Percentiles rank a stretch among this genome's conserved stretches.
phyloP scores from a whole-genome alignment of 768 basidiomycete genomes.

The Trichaptum fuscoviolaceum region DNA sequence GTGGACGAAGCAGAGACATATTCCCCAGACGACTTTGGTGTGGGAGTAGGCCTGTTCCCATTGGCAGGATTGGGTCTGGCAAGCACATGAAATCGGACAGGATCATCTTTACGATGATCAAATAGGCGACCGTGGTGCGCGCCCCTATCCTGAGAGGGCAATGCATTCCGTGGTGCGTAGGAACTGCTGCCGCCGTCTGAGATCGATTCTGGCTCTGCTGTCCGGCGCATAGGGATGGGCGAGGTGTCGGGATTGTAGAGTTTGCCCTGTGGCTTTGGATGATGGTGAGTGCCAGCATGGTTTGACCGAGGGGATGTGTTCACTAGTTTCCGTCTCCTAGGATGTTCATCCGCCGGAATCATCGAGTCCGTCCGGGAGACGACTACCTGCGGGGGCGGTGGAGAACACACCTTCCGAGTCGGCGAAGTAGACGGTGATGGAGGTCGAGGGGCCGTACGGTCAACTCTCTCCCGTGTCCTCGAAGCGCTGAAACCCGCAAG shows the following conservation, averaged over 20 bases:
- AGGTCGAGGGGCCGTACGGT: background rate
- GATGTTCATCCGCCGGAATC: background rate
- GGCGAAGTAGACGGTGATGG: background rate
- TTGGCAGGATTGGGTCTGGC: slow-evolving; percentile 38
- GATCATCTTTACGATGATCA: slow-evolving; percentile 88
- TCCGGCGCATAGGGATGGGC: slow-evolving; percentile 54
- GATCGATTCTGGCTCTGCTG: slow-evolving; percentile 59
- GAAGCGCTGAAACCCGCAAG: background rate
- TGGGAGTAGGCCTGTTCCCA: slow-evolving; percentile 38
- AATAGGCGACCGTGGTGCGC: slow-evolving; percentile 56
- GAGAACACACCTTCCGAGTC: background rate
- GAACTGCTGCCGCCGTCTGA: slow-evolving; percentile 56
- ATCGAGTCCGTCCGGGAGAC: slow-evolving; percentile 5
- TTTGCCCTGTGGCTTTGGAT: slow-evolving; percentile 30
- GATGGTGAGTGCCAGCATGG: slow-evolving; percentile 3
- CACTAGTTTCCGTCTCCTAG: background rate
- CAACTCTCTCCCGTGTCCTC: background rate
- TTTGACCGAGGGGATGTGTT: slow-evolving; percentile 1
- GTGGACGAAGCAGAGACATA: slow-evolving; percentile 71
- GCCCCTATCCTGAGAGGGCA: slow-evolving; percentile 26
- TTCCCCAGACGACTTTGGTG: slow-evolving; percentile 62
- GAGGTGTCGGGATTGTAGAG: slow-evolving; percentile 74
- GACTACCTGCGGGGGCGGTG: slow-evolving; percentile 6
- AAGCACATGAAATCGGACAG: slow-evolving; percentile 73
- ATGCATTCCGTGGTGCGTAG: slow-evolving; percentile 32